Base-by-base conservation (phyloP, 2,329 filamentous ascomycete species). In the Beauveria bassiana region DNA sequence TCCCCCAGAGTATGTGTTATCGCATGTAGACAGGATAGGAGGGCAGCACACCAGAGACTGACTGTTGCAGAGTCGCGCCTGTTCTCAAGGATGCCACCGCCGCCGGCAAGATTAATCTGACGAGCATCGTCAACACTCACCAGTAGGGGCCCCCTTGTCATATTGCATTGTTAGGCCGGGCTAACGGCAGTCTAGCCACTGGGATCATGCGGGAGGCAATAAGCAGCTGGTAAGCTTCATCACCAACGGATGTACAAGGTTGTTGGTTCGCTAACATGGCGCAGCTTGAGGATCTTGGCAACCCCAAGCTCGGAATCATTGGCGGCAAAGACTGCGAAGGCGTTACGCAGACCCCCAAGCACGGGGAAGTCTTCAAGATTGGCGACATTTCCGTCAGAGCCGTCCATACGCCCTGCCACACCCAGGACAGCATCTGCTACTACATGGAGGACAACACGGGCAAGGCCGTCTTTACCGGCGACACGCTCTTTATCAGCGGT, bases 391-490 rank as follows among this genome's bases (percentile, higher is more conserved):
- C 83, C 16, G 88, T 97, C 62, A 93, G 85, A 71, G 89, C 90
- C 26, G 79, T 98, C n/a, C 90, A 98, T 76, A 99, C 95, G 14
- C 95, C 95, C 1, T 99, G 95, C 74, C 95, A 99, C 73, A 99
- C 95, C 1, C 93, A 97, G 77, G 95, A 99, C 77, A 97, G 93
- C 74, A 96, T 99, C 72, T 99, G 95, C 80, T 99, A 87, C 79
- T 91, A 87, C 68, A 86, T 95, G 79, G 85, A 96, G 75, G 93
- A 99, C 70, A 87, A 86, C 22, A 79, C 85, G 53, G 77, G 83
- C 61, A 87, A 84, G 68, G 93, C 83, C 8, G 91, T 99, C 3
- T 99, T 99, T 71, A 98, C 95, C 0, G 95, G 95, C 10, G 95
- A 99, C 72, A 99, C 95, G 0, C 79, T 99, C 43, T 99, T 99